phyloP scores from a whole-genome alignment of 768 basidiomycete genomes.

The Cantharellus anzutake region DNA sequence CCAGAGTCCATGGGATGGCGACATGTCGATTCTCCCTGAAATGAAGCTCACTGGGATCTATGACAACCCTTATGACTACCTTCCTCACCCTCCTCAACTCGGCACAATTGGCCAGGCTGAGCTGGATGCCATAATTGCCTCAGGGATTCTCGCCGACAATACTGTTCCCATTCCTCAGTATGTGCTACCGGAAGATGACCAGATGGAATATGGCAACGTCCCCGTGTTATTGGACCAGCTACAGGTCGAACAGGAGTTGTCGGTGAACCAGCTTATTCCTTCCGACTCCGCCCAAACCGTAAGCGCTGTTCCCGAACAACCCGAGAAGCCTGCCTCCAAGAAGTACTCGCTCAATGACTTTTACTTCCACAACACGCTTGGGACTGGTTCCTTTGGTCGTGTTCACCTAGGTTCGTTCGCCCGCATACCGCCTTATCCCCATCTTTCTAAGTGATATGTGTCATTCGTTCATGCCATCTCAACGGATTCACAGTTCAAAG shows the following conservation, averaged over 20 bases:
- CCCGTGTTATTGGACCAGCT: not conserved
- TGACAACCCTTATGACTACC: not conserved
- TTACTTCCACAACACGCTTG: slow-evolving; percentile 62
- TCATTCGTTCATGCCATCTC: slow-evolving; percentile 3
- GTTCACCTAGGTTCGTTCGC: slow-evolving; percentile 57
- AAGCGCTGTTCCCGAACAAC: not conserved
- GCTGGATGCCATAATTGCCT: not conserved
- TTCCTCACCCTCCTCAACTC: not conserved
- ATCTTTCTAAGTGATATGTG: not conserved
- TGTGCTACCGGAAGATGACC: not conserved
- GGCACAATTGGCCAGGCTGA: not conserved
- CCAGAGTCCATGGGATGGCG: not conserved
- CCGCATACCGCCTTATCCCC: not conserved
- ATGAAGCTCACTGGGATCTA: not conserved
- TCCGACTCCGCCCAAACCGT: not conserved
- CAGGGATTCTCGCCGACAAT: not conserved
- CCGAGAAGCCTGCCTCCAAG: not conserved
- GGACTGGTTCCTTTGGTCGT: slow-evolving; percentile 95
- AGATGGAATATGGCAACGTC: not conserved
- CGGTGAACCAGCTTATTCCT: not conserved
- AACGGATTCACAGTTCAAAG: slow-evolving; percentile 42
- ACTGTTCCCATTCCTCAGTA: not conserved
- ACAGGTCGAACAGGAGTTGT: not conserved
- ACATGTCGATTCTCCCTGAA: not conserved
- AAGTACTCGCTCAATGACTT: slow-evolving; percentile 58